phyloP scores from a whole-genome alignment of 768 basidiomycete species.

The Amanita subjunquillea region DNA sequence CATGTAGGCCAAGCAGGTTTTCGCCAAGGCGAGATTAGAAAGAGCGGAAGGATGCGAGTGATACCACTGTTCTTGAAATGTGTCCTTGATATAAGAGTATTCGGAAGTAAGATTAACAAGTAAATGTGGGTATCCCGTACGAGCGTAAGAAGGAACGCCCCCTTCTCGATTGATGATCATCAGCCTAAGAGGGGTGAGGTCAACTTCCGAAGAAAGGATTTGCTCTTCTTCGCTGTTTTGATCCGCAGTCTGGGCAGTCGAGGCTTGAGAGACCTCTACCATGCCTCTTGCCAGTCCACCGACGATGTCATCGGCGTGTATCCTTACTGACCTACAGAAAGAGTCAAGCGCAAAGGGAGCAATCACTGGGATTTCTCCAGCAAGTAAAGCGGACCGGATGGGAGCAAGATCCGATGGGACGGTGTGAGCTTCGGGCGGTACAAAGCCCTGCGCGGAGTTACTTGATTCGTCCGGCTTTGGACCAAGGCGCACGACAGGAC shows the following conservation, averaged over 20 bases:
- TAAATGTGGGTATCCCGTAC: constrained; percentile 88
- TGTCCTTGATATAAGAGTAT: constrained; percentile 72
- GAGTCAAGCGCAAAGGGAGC: constrained; percentile 90
- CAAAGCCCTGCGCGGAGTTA: constrained; percentile 18
- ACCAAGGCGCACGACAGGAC: constrained; percentile 76
- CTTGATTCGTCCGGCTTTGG: constrained; percentile 50
- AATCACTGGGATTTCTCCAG: constrained; percentile 95
- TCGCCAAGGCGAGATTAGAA: constrained; percentile 75
- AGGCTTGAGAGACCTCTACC: constrained; percentile 39
- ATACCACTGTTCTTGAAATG: constrained; percentile 72
- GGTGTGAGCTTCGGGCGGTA: constrained; percentile 69
- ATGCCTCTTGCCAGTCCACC: constrained; percentile 83
- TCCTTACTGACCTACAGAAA: constrained; percentile 74
- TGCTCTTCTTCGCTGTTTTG: constrained; percentile 17
- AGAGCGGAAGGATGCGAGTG: constrained; percentile 76
- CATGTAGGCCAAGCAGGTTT: constrained; percentile 84
- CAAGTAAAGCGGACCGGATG: constrained; percentile 79
- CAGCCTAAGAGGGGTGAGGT: constrained; percentile 88
- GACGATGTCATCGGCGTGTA: constrained; percentile 83
- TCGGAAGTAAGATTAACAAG: constrained; percentile 91
- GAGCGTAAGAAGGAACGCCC: constrained; percentile 95
- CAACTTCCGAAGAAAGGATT: constrained; percentile 41
- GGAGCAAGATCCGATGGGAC: constrained; percentile 70
- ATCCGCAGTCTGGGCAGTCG: constrained; percentile 10
- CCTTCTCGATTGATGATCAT: constrained; percentile 98